phyloP scores from a whole-genome alignment of 768 basidiomycete species.

The Suillus subalutaceus region DNA sequence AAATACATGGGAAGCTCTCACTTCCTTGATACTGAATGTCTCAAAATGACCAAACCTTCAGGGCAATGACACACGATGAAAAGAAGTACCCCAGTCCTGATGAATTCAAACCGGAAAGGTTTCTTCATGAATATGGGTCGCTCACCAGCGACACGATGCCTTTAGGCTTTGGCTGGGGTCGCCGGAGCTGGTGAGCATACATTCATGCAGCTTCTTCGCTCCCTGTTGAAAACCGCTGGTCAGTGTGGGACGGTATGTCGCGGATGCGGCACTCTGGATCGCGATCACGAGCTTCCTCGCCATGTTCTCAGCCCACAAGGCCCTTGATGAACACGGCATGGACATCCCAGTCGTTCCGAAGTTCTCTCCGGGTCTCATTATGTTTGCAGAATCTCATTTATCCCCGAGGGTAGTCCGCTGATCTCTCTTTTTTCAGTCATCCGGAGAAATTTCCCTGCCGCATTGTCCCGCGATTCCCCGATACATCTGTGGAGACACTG shows the following conservation, averaged over 20 bases:
- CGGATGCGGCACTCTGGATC: not conserved
- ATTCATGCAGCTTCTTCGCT: not conserved
- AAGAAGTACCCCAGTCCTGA: not conserved
- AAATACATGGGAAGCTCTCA: not conserved
- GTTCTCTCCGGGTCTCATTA: not conserved
- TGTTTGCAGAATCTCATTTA: not conserved
- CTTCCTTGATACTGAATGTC: not conserved
- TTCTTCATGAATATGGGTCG: not conserved
- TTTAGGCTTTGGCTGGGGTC: not conserved
- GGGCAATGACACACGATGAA: not conserved
- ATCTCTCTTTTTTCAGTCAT: not conserved
- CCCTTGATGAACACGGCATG: not conserved
- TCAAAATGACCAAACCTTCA: not conserved
- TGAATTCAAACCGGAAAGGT: not conserved
- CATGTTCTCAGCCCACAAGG: not conserved
- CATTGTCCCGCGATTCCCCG: not conserved
- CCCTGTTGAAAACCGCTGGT: not conserved
- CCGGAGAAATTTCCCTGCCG: not conserved
- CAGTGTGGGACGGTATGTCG: not conserved
- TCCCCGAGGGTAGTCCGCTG: not conserved
- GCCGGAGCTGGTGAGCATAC: not conserved
- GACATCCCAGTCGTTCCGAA: not conserved
- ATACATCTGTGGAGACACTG: not conserved
- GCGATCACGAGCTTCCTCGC: not conserved
- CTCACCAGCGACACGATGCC: not conserved